Percentiles rank a stretch among this genome's conserved stretches.
Evolutionary conservation across 805 yeast species (phyloP).

Genomic region (Vanderwaltozyma yarrowii): DNA sequence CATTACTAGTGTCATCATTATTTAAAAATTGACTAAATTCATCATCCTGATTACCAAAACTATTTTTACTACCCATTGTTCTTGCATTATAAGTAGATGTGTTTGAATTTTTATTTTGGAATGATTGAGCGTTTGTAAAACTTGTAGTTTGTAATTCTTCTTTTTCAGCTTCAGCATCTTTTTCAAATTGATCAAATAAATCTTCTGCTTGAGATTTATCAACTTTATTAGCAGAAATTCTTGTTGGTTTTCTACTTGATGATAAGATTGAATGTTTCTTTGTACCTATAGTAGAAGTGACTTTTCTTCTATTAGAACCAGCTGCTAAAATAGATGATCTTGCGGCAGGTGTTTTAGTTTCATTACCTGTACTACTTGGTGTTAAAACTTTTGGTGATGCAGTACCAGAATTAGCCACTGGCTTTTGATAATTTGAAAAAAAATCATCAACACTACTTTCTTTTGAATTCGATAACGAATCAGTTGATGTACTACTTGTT

Average conservation of each 20-base stretch:
- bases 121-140: constrained; percentile 4
- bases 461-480: constrained; percentile 26
- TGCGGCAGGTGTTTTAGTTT: constrained; percentile 6
- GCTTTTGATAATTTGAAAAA: constrained; percentile 85
- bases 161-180: constrained; percentile 73
- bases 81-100: constrained; percentile 6
- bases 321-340: constrained; percentile 17
- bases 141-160: constrained; percentile 37
- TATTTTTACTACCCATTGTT: constrained; percentile 3
- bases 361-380: constrained; percentile 12
- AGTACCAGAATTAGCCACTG: constrained; percentile 37
- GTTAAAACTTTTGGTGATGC: constrained; percentile 17
- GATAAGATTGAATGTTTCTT: constrained; percentile 40
- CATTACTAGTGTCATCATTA: constrained; percentile 5
- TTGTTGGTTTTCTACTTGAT: constrained; percentile 47
- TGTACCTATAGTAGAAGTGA: constrained; percentile 14
- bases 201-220: constrained; percentile 41
- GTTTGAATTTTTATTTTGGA: constrained; percentile 28
- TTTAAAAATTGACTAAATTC: constrained; percentile 13
- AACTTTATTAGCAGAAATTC: constrained; percentile 45
- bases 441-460: constrained; percentile 65
- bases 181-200: constrained; percentile 53
- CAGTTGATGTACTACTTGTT: constrained; percentile 14
- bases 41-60: constrained; percentile 3
- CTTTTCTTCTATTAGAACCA: constrained; percentile 21